Base-by-base conservation (phyloP, 2,329 filamentous ascomycete genomes). In the Septoria petroselini region DNA sequence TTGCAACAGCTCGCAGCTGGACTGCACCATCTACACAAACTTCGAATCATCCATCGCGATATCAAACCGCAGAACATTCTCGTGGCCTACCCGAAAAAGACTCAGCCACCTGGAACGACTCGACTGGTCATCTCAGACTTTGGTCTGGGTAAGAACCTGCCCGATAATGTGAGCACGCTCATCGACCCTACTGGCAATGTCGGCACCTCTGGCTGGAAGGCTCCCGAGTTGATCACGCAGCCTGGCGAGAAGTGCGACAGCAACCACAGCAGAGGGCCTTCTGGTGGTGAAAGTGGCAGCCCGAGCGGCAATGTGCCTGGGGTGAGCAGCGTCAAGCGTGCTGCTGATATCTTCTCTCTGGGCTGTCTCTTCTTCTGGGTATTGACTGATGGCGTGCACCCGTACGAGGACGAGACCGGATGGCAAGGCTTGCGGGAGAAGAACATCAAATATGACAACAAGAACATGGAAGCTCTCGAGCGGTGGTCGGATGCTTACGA, bases 331-430 rank as follows among this genome's bases (percentile, higher is more conserved):
- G 91, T 94, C 5, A 98, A 95, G 38, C 85, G 93, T 38, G 88
- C 93, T 7, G 96, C 97, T 54, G 93, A 98, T 66, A 95, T 98
- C 19, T 98, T 98, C 73, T 95, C 91, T 0, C 79, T 98, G 29
- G 93, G 93, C 1, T 85, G 95, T 45, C 90, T 98, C n/a, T 98
- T 96, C 75, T 97, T 91, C 73, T 98, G 96, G 68, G 91, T 97
- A n/a, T 77, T 98, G 52, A 96, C 91, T 1, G 87, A 90, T 55
- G 93, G 93, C 12, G 82, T 80, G 1, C 93, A 98, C 68, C 93
- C 93, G 0, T 98, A 94, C 63, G 91, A 96, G 66, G 91, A 90
- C 55, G 91, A 93, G 48, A 90, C 93, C 65, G 84, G 89, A 41
- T 97, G 93, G 75, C 94, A 95, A 82, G 83, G 73, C 48, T 70